Base-by-base conservation (phyloP, 2,329 filamentous ascomycete genomes). In the Tolypocladium capitatum region DNA sequence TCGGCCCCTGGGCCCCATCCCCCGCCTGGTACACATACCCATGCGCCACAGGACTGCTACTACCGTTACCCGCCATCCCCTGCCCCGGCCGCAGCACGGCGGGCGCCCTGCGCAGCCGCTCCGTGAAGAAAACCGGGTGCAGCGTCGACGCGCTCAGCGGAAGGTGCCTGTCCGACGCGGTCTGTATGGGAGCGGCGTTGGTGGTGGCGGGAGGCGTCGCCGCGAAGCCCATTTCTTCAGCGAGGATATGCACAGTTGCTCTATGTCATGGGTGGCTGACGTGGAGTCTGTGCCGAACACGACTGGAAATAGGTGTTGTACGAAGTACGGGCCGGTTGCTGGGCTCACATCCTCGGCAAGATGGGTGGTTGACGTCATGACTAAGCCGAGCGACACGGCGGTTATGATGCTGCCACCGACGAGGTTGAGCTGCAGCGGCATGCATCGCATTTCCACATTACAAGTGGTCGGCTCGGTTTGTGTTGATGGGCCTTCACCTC, bases 41-140 rank as follows among this genome's bases (percentile, higher is more conserved):
- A 38, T 74, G 66, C 18, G 77, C 77, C 4, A 81, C 73, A 0
- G 80, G 79, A 10, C 54, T 57, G 6, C 16, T 16, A 10, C 54
- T 57, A 7, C 16, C 24, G 7, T 14, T 7, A 7, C 24, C 16
- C 38, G 24, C 10, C 8, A n/a, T 30, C 4, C 24, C 24, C 14
- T 47, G 24, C 13, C 47, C 56, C 7, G 51, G 47, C 24, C 56
- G 58, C 49, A 53, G 49, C 36, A 49, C 55, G 21, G 72, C 68
- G 5, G 79, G 74, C 3, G 75, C 71, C 55, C 73, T 76, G 49
- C 74, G 75, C 45, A 86, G 65, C 46, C 72, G 72, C 30, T 77
- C 69, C 0, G 83, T 84, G 66, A 89, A 88, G 66, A 90, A 90
- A 1, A 87, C 84, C 0, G 85, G 85, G 54, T 90, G 85, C 27